Conservation (phyloP, 2,329 filamentous ascomycete genomes). For the Epichloe elymi region DNA sequence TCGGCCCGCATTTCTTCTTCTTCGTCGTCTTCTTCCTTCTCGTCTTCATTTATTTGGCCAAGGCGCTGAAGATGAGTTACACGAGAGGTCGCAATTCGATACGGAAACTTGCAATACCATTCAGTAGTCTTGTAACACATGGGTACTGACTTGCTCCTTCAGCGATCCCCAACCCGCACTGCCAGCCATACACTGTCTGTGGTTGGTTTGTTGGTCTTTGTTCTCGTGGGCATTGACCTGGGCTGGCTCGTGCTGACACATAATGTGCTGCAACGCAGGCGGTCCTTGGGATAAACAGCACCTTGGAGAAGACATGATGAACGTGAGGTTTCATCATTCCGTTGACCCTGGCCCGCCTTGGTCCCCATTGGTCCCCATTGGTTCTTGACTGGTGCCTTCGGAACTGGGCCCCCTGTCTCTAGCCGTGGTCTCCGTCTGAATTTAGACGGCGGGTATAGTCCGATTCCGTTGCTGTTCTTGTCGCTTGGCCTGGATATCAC, state of each 20-base stretch:
- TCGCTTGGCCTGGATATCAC: background rate
- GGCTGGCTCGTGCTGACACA: background rate
- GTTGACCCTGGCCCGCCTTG: background rate
- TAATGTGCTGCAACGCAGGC: background rate
- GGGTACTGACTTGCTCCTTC: background rate
- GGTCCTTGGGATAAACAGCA: background rate
- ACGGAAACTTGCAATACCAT: background rate
- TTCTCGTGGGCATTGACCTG: background rate
- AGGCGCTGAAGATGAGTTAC: background rate
- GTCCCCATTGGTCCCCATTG: background rate
- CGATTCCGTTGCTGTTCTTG: background rate
- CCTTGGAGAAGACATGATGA: background rate
- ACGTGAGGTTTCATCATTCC: background rate
- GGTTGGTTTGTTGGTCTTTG: no score
- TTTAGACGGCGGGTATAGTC: background rate
- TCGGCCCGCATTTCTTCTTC: no score
- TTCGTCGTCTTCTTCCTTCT: no score
- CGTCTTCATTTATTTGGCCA: background rate
- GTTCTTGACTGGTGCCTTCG: background rate
- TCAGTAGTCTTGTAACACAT: background rate
- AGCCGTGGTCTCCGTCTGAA: background rate
- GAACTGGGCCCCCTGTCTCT: background rate
- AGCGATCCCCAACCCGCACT: background rate
- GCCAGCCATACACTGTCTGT: background rate
- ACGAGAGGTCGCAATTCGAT: slow-evolving; percentile 3